Base-by-base conservation (phyloP, 495 filamentous ascomycete species). In the Tuber magnatum region DNA sequence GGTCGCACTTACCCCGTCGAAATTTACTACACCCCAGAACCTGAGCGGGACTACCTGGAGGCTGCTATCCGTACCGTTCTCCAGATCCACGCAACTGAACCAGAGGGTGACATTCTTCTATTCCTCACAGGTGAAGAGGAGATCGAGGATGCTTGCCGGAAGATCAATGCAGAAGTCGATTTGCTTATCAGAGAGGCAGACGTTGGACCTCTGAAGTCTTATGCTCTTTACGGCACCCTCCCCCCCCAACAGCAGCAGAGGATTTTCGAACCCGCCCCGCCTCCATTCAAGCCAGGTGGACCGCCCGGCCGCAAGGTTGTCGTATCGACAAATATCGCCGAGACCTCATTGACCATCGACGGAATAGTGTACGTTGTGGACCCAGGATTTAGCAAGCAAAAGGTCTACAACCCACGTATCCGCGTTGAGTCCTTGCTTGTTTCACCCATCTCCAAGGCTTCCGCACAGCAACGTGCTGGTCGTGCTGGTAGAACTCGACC, bases 361-460 rank as follows among this genome's bases (percentile, higher is more conserved):
- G 96, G 96, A 82, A 98, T 99, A 75, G 96, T 99, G 39, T 99
- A 97, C 78, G 96, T 99, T 28, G 94, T 99, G 14, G 96, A 99
- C 82, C 95, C 96, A 10, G 96, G 96, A 35, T 99, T 99, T 85
- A 97, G 92, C 83, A 99, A 99, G 87, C 96, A 99, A 83, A 99
- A 99, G 85, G 94, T 99, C 77, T 99, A 98, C 87, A 97, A 98
- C 82, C 94, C 96, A 39, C 90, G 96, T 72, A 92, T 97, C 74
- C 92, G 96, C 82, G 94, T 98, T 61, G 96, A 99, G 84, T 98
- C 96, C 0, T 86, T 99, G 2, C 86, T 99, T 8, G 94, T 99
- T 8, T 97, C 96, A 20, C 92, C 96, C 7, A 98, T 98, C 73
- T 97, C 94, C 44, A 97, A 97, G 85, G 96, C 96, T 20, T 98